Conservation (phyloP, 805 yeast species). For the Pichia heedii region DNA sequence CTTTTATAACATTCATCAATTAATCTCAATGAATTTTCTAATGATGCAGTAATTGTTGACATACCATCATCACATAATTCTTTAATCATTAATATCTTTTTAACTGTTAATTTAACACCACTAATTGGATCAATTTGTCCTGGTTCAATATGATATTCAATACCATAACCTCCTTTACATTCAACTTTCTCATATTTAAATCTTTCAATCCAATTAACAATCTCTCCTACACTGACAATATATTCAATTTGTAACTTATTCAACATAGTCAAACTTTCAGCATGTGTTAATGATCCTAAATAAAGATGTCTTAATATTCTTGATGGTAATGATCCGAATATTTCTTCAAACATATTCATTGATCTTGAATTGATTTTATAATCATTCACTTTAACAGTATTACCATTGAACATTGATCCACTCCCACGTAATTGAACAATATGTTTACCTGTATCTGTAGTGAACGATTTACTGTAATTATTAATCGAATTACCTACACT, state of each 20-base stretch:
- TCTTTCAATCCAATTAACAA: constrained; percentile 49
- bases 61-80: constrained; percentile 88
- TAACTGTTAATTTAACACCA: constrained; percentile 25
- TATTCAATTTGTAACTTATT: constrained; percentile 58
- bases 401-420: not conserved
- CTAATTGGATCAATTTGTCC: constrained; percentile 11
- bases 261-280: constrained; percentile 58
- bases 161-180: constrained; percentile 23
- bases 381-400: not conserved
- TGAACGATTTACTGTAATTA: constrained; percentile 16
- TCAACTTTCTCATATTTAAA: constrained; percentile 9
- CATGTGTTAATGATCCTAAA: constrained; percentile 78
- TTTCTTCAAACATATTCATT: constrained; percentile 25
- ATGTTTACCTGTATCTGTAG: constrained; percentile 24
- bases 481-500: constrained; percentile 4
- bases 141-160: constrained; percentile 17
- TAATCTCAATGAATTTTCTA: constrained; percentile 56
- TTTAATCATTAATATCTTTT: constrained; percentile 50
- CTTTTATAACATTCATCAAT: constrained; percentile 44
- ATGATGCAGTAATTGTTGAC: constrained; percentile 56
- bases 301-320: constrained; percentile 75
- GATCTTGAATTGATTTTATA: not conserved
- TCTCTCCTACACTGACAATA: constrained; percentile 82
- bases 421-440: constrained; percentile 21
- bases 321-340: constrained; percentile 70